Conservation (phyloP, 495 filamentous ascomycete species). For the Penicillium tannophilum region DNA sequence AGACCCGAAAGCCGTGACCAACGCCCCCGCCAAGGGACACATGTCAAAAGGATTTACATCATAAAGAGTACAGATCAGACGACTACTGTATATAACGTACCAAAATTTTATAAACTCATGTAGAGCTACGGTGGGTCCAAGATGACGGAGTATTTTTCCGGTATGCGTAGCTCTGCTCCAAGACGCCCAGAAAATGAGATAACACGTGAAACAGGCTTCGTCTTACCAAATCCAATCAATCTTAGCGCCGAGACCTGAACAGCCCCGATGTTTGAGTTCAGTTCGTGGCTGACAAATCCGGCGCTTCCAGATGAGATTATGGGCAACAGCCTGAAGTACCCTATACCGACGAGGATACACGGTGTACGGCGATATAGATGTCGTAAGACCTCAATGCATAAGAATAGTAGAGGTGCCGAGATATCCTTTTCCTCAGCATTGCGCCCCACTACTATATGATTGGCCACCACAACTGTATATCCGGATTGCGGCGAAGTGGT, state of each 20-base stretch:
- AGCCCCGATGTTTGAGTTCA: not conserved
- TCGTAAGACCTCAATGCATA: too few species aligned
- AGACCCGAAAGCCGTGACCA: slow-evolving; percentile 16
- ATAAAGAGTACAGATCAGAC: too few species aligned
- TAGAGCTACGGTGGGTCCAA: not conserved
- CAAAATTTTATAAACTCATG: not conserved
- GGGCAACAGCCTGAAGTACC: not conserved
- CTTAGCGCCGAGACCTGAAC: not conserved
- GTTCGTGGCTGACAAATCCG: not conserved
- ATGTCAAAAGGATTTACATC: not conserved
- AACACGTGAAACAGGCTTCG: not conserved
- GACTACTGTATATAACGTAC: too few species aligned
- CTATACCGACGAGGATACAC: not conserved
- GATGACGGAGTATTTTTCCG: not conserved
- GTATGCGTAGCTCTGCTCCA: not conserved
- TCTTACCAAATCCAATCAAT: not conserved
- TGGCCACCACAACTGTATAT: not conserved
- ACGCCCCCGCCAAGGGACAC: slow-evolving; percentile 19
- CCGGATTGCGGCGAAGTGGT: not conserved
- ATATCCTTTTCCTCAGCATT: not conserved
- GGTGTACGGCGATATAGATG: too few species aligned
- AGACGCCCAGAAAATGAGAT: not conserved
- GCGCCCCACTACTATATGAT: not conserved
- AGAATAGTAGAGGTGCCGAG: not conserved
- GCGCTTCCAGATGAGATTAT: not conserved